Evolutionary conservation across 2,329 filamentous ascomycete genomes (phyloP), one percentile per base, ranked within the genome.

Genomic region (Leptographium galeiforme): DNA sequence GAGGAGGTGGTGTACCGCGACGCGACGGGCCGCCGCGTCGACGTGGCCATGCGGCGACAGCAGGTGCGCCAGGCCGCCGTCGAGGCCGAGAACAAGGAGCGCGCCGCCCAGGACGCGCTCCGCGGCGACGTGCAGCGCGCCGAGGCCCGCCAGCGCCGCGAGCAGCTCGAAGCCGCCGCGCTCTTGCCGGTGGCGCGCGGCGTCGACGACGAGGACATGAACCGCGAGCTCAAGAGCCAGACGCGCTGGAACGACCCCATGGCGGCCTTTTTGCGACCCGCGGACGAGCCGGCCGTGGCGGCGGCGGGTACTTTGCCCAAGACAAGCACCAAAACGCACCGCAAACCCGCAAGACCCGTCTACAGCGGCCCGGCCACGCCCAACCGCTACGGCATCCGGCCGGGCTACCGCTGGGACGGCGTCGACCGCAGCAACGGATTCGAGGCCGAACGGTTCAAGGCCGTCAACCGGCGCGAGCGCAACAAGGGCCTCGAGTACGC

Each of bases 161-260:
- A 85, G 67, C 71, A 79, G 59, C 70, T 98, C 10, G 77, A 85
- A 55, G 89, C 96, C 51, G 91, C 90, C 1, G 87, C 84, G 65
- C 79, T 85, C 55, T 85, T 97, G 82, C 78, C 80, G 0, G 68
- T 98, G 51, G 88, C 90, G 19, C 73, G 93, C 53, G 78, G 78
- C 45, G 83, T 79, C n/a, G 90, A 97, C 63, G 94, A 98, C 63
- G 82, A 78, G 60, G 84, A 86, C 50, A 73, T 98, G 74, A 98
- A 98, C 61, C 76, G 78, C 39, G 89, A 95, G 66, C 63, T 96
- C 61, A 90, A 81, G 70, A 82, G 81, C 53, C 71, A 78, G 62
- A 77, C 83, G 55, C 74, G 91, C 60, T 98, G 94, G 94, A 91
- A 95, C 65, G 93, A 98, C 70, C 93, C 93, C 1, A 94, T 94